Conservation (phyloP, 2,329 filamentous ascomycete species). For the Ophiognomonia clavigignenti-juglandacearum region DNA sequence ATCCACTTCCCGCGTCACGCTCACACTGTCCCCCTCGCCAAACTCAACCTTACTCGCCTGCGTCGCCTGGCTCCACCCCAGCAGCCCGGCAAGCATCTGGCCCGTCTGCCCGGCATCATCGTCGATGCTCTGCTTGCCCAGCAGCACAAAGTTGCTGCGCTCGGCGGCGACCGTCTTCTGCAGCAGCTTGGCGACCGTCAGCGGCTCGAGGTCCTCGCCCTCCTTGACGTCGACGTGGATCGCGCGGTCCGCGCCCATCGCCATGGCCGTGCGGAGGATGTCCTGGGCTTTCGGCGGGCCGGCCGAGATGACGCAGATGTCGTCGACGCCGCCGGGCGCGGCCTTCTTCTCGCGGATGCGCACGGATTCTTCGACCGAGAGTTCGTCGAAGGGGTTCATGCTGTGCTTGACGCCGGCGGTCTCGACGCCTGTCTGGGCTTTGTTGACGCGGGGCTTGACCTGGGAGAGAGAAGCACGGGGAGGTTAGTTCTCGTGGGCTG, state of each 20-base stretch:
- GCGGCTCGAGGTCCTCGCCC: constrained; percentile 74
- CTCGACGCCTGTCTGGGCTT: constrained; percentile 79
- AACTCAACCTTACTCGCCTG: constrained; percentile 84
- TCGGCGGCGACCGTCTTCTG: constrained; percentile 75
- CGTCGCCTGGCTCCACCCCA: constrained; percentile 92
- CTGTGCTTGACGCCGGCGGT: constrained; percentile 92
- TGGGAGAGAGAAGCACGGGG: constrained; percentile 25
- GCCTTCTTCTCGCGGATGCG: constrained; percentile 84
- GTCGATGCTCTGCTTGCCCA: constrained; percentile 98
- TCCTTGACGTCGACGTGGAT: constrained; percentile 82
- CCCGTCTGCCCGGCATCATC: constrained; percentile 94
- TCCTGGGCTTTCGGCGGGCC: constrained; percentile 86
- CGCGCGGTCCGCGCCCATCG: constrained; percentile 91
- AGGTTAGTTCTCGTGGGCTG: no score
- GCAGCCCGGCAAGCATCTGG: constrained; percentile 90
- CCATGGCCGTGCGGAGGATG: constrained; percentile 92
- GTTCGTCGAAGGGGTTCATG: constrained; percentile 99
- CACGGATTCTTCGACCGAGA: constrained; percentile 93
- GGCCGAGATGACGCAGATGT: constrained; percentile 86
- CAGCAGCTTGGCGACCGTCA: constrained; percentile 89
- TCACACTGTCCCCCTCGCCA: constrained; percentile 62
- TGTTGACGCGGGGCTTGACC: constrained; percentile 68
- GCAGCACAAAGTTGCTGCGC: constrained; percentile 83
- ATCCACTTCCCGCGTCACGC: constrained; percentile 88
- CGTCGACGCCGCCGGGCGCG: constrained; percentile 70